These are phyloP conservation scores for Colletotrichum cereale DNA, from an alignment of 2,329 filamentous ascomycete species.

Conservation along the genomic window DNA sequence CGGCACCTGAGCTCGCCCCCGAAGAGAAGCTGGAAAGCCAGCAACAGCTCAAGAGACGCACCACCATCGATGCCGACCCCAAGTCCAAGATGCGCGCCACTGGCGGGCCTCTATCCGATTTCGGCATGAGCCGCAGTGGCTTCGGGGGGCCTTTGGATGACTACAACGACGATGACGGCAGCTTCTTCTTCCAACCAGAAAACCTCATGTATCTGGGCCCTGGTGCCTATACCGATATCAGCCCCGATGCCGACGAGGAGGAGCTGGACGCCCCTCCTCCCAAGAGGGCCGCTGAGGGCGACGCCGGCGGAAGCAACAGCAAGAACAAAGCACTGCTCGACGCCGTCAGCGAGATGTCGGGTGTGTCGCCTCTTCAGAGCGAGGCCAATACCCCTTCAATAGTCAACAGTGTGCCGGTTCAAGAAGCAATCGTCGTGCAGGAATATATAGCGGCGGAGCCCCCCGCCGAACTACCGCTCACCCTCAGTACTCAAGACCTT, in stretches of 20 bases:
- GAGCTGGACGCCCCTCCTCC: conserved; percentile 42
- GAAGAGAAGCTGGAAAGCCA: conserved; percentile 67
- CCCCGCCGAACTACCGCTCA: neutral
- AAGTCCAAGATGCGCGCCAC: conserved; percentile 40
- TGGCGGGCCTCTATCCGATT: conserved; percentile 42
- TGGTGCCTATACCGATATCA: conserved; percentile 60
- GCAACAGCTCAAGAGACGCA: conserved; percentile 59
- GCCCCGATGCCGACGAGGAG: conserved; percentile 57
- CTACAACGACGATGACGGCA: conserved; percentile 49
- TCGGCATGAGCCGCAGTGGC: conserved; percentile 39
- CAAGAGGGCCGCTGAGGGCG: conserved; percentile 4
- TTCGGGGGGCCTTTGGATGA: conserved; percentile 43
- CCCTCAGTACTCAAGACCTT: neutral
- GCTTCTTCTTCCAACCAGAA: conserved; percentile 63
- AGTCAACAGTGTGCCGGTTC: conserved; percentile 43
- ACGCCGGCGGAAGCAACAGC: neutral
- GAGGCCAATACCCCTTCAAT: conserved; percentile 45
- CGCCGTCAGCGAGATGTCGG: conserved; percentile 23
- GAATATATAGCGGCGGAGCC: neutral
- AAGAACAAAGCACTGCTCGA: conserved; percentile 25
- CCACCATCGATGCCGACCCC: conserved; percentile 31
- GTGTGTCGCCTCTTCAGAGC: conserved; percentile 45
- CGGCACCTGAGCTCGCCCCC: conserved; percentile 58
- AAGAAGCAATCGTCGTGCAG: neutral
- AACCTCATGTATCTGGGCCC: conserved; percentile 66